Evolutionary conservation across 1,284 basidiomycete genomes (phyloP).

Genomic region (Rhodotorula mucilaginosa): DNA sequence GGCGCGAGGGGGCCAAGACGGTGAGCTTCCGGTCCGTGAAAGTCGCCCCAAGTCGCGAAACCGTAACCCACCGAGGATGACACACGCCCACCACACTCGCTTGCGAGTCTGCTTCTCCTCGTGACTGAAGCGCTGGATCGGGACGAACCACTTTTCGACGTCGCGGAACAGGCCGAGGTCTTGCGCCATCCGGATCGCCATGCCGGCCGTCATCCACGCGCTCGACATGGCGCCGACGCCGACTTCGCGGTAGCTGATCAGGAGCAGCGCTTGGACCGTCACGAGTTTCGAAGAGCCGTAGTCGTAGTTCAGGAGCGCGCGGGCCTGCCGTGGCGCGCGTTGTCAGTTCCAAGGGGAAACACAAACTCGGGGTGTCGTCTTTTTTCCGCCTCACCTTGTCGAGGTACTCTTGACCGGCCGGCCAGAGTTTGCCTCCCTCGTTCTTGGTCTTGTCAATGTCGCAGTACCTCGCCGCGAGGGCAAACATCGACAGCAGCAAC

Average conservation of each 20-base stretch:
- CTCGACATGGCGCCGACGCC: slow-evolving; percentile 83
- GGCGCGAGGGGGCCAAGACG: background rate
- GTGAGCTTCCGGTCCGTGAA: too few species aligned
- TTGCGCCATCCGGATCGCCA: slow-evolving; percentile 68
- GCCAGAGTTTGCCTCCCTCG: slow-evolving; percentile 65
- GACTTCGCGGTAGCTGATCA: slow-evolving; percentile 76
- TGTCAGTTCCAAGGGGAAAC: too few species aligned
- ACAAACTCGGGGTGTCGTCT: too few species aligned
- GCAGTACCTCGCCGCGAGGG: slow-evolving; percentile 69
- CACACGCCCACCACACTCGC: slow-evolving; percentile 76
- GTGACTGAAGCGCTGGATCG: slow-evolving; percentile 61
- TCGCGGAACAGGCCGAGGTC: slow-evolving; percentile 78
- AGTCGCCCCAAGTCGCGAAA: too few species aligned
- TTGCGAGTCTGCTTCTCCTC: slow-evolving; percentile 69
- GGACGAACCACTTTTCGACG: slow-evolving; percentile 67
- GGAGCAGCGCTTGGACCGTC: slow-evolving; percentile 71
- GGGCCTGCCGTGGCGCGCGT: slow-evolving; percentile 52
- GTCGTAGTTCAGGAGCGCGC: slow-evolving; percentile 65
- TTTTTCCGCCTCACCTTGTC: slow-evolving; percentile 47
- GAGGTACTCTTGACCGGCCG: slow-evolving; percentile 71
- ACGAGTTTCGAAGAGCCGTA: slow-evolving; percentile 65
- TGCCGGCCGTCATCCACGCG: slow-evolving; percentile 74
- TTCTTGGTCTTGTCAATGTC: slow-evolving; percentile 48
- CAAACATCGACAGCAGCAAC: slow-evolving; percentile 71
- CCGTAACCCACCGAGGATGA: slow-evolving; percentile 67